Percentiles rank a stretch among this genome's conserved stretches.
Conservation (phyloP, 768 basidiomycete species). For the Boletus barrowsii region DNA sequence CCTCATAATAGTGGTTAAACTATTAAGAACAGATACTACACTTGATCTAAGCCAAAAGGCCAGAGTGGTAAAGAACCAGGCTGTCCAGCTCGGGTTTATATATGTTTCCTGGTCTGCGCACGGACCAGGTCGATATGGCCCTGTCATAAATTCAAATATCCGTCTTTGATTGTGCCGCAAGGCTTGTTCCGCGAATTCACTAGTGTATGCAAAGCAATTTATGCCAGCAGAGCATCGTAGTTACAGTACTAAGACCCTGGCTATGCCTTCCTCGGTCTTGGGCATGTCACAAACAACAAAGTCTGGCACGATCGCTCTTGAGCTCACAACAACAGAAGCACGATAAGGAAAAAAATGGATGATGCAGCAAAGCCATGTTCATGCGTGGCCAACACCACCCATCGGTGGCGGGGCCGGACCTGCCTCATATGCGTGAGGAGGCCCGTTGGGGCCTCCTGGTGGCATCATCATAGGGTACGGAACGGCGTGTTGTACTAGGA, state of each 20-base stretch:
- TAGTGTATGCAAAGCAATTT: constrained; percentile 24
- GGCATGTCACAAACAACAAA: constrained; percentile 29
- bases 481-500: constrained; percentile 78
- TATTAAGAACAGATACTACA: constrained; percentile 74
- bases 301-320: constrained; percentile 19
- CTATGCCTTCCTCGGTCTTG: constrained; percentile 8
- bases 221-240: constrained; percentile 29
- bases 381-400: constrained; percentile 69
- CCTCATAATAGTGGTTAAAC: too few relatives aligned
- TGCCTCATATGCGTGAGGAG: constrained; percentile 72
- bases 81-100: background rate
- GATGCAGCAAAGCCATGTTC: constrained; percentile 23
- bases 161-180: too few relatives aligned
- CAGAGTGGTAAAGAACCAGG: constrained; percentile 26
- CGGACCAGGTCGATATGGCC: constrained; percentile 1
- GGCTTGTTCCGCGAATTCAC: background rate
- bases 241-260: constrained; percentile 20
- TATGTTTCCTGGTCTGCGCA: background rate
- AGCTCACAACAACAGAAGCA: constrained; percentile 29
- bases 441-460: constrained; percentile 59
- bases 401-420: constrained; percentile 69
- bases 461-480: constrained; percentile 92
- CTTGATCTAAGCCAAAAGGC: constrained; percentile 74
- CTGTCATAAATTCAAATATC: too few relatives aligned
- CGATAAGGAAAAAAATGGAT: constrained; percentile 7